phyloP scores from a whole-genome alignment of 805 yeast species.

The Suhomyces kilbournensis region DNA sequence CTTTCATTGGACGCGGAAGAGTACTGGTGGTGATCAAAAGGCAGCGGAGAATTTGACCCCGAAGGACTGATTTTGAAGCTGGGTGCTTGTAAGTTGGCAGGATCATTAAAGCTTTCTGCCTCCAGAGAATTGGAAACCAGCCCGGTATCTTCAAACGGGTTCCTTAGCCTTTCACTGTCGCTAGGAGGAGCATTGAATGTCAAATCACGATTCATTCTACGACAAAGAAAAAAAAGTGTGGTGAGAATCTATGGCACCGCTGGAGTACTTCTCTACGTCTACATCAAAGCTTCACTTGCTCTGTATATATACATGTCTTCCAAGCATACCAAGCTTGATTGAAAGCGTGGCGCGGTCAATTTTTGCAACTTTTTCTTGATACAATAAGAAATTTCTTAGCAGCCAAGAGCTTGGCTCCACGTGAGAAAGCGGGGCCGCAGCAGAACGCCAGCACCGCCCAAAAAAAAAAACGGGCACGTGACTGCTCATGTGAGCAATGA shows the following conservation, averaged over 20 bases:
- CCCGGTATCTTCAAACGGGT: conserved; percentile 2
- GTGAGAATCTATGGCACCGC: too few relatives aligned
- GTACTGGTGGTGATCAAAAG: not conserved
- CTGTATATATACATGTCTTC: not conserved
- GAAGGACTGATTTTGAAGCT: not conserved
- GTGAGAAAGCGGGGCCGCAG: not conserved
- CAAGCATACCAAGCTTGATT: not conserved
- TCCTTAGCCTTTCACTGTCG: not conserved
- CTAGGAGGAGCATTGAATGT: conserved; percentile 17
- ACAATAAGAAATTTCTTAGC: conserved; percentile 1
- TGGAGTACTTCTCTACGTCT: too few relatives aligned
- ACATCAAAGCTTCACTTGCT: not conserved
- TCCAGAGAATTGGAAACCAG: not conserved
- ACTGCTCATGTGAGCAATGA: too few relatives aligned
- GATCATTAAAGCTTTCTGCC: not conserved
- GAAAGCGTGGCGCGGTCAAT: not conserved
- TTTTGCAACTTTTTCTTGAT: conserved; percentile 3
- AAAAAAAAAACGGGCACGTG: too few relatives aligned
- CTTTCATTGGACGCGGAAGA: not conserved
- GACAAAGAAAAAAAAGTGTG: not conserved
- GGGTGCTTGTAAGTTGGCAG: not conserved
- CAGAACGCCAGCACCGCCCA: too few relatives aligned
- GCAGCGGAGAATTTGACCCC: not conserved
- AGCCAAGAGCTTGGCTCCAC: not conserved
- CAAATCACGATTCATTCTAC: conserved; percentile 10